These are phyloP conservation scores for Sporothrix inflata DNA, from an alignment of 2,329 filamentous ascomycete species.

Conservation along the genomic window DNA sequence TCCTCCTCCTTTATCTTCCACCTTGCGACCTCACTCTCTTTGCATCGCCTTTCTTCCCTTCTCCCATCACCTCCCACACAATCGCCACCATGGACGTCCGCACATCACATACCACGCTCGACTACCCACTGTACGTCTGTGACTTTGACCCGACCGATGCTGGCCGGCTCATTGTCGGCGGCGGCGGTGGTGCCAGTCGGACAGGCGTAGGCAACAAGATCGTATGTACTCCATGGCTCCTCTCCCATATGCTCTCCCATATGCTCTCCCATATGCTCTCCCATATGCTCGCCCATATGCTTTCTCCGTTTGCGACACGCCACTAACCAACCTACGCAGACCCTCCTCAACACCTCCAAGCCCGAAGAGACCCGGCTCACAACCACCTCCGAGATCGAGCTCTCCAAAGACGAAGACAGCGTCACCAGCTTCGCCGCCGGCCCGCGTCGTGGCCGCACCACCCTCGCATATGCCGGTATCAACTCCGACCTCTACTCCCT, in stretches of 20 bases:
- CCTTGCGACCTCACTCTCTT: neutral
- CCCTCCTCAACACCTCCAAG: slow-evolving; percentile 70
- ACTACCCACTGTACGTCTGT: slow-evolving; percentile 83
- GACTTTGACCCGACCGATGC: slow-evolving; percentile 85
- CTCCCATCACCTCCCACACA: neutral
- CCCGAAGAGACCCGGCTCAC: slow-evolving; percentile 63
- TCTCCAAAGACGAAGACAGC: slow-evolving; percentile 84
- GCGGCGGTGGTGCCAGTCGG: slow-evolving; percentile 80
- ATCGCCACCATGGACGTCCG: slow-evolving; percentile 42
- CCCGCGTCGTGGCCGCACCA: slow-evolving; percentile 57
- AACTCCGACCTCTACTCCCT: slow-evolving; percentile 78
- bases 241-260: too few species aligned
- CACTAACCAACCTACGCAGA: slow-evolving; percentile 48
- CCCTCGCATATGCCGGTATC: slow-evolving; percentile 73
- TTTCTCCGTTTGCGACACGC: neutral
- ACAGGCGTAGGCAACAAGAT: slow-evolving; percentile 88
- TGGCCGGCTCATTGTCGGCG: slow-evolving; percentile 76
- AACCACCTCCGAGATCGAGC: slow-evolving; percentile 71
- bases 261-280: too few species aligned
- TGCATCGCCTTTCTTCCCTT: neutral
- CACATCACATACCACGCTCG: slow-evolving; percentile 66
- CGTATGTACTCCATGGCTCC: slow-evolving; percentile 51
- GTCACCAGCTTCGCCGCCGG: slow-evolving; percentile 80
- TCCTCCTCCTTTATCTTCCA: neutral
- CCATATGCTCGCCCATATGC: neutral